Base-by-base conservation (phyloP, 2,329 filamentous ascomycete genomes). In the Calonectria ilicicola region DNA sequence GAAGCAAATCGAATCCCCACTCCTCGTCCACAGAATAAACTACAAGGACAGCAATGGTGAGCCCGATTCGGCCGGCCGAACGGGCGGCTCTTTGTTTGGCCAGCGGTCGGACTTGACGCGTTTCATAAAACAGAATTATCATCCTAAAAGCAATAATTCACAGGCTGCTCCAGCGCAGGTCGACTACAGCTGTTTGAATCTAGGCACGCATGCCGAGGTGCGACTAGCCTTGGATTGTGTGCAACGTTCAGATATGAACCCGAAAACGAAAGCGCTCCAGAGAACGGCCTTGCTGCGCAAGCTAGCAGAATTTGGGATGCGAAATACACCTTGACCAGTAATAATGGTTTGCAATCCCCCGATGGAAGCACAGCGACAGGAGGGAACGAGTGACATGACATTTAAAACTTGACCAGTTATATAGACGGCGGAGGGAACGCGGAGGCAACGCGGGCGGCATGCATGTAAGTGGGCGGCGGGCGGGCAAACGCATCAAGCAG, bases 171-270 rank as follows among this genome's bases (percentile, higher is more conserved):
- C 35, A 32, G 68, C 53, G 17, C 42, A 53, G 27, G 10, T 40
- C 65, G 69, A 76, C 65, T 73, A 67, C 49, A 70, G 65, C 32
- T 72, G 42, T 32, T 46, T 76, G 29, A 90, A 92, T 79, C 86
- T 94, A 65, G 86, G 85, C 67, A 91, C 90, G 3, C 90, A 93
- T 73, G 89, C 87, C 3, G 89, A 94, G 78, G 86, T 95, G 19
- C 86, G 89, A 67, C 84, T 89, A 23, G 93, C 95, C 87, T 84
- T 95, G 19, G 87, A 91, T 68, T 88, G 89, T 0, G 81, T 95
- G 26, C 91, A 91, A 26, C 81, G 74, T 72, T 79, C 80, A 29
- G 49, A 69, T 56, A 53, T 70, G 67, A 76, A 73, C 49, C 62
- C 67, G 71, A 68, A 73, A 26, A 68, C 72, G 32, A 81, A 74